Conservation (phyloP, 2,329 filamentous ascomycete species). For the Diaporthe velutina region DNA sequence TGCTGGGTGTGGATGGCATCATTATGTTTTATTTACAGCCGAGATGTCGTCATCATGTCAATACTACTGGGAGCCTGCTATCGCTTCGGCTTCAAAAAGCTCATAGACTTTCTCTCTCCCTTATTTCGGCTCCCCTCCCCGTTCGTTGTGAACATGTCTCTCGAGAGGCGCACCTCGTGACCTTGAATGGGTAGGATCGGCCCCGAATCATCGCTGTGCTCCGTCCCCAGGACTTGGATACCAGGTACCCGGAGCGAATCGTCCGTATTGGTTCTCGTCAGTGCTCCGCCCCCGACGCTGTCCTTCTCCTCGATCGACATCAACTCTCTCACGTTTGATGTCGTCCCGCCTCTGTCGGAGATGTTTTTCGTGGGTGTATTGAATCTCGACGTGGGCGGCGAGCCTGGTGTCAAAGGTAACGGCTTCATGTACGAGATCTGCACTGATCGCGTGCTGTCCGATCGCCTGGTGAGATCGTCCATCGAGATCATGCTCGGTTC, state of each 20-base stretch:
- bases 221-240: slow-evolving; percentile 23
- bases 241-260: slow-evolving; percentile 31
- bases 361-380: background rate
- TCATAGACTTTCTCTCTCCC: background rate
- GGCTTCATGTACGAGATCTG: slow-evolving; percentile 30
- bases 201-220: slow-evolving; percentile 38
- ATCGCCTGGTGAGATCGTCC: slow-evolving; percentile 19
- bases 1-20: background rate
- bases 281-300: background rate
- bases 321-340: background rate
- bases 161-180: slow-evolving; percentile 31
- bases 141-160: background rate
- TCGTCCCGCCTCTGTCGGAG: background rate
- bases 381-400: slow-evolving; percentile 19
- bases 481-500: slow-evolving; percentile 34
- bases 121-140: background rate
- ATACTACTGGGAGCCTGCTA: background rate
- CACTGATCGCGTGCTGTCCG: slow-evolving; percentile 6
- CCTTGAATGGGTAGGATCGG: slow-evolving; percentile 38
- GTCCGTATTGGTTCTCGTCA: slow-evolving; percentile 30
- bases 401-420: slow-evolving; percentile 1
- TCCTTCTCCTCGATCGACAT: slow-evolving; percentile 32
- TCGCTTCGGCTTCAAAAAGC: slow-evolving; percentile 17
- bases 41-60: background rate
- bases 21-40: background rate